phyloP scores from a whole-genome alignment of 2,329 filamentous ascomycete species.

The Endothia cerciana region DNA sequence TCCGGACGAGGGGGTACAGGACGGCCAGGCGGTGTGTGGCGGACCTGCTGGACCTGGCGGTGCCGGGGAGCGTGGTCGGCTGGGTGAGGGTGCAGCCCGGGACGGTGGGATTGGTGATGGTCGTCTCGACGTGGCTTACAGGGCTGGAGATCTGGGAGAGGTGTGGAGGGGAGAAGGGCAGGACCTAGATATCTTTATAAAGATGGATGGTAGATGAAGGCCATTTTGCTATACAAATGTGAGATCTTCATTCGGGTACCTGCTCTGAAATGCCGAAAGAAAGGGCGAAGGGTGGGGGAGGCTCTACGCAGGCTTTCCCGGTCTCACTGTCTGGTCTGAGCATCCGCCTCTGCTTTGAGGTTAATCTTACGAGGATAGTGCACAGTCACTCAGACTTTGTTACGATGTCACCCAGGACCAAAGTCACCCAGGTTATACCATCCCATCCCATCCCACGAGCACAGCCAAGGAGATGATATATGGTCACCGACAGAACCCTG shows the following conservation, averaged over 20 bases:
- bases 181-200: neutral
- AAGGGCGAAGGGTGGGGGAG: neutral
- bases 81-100: constrained; percentile 60
- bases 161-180: constrained; percentile 37
- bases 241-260: neutral
- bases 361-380: neutral
- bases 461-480: neutral
- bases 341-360: neutral
- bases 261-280: neutral
- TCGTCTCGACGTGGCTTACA: constrained; percentile 65
- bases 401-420: neutral
- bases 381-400: neutral
- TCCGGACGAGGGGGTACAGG: constrained; percentile 36
- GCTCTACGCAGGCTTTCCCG: neutral
- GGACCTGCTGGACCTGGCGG: constrained; percentile 63
- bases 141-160: constrained; percentile 64
- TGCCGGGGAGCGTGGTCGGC: constrained; percentile 63
- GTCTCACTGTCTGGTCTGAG: neutral
- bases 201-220: neutral
- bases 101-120: constrained; percentile 61
- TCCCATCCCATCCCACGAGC: too few species aligned
- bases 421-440: neutral
- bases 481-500: neutral
- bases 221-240: neutral
- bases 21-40: constrained; percentile 55